Conservation (phyloP, 2,329 filamentous ascomycete genomes). For the Scolecobasidium constrictum region DNA sequence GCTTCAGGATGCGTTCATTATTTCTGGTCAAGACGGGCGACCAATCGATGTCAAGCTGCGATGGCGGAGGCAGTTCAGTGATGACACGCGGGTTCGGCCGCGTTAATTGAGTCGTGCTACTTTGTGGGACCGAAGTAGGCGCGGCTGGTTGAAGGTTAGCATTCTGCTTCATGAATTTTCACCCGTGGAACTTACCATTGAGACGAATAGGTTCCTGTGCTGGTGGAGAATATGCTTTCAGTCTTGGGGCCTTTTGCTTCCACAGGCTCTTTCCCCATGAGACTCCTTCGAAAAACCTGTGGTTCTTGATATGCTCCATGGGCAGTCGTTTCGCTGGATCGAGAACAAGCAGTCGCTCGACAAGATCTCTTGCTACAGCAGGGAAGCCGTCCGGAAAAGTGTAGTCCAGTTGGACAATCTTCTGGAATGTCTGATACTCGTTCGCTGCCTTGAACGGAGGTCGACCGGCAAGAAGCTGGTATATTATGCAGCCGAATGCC, state of each 20-base stretch:
- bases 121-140: conserved; percentile 10
- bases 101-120: conserved; percentile 15
- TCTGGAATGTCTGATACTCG: conserved; percentile 96
- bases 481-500: conserved; percentile 98
- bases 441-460: conserved; percentile 94
- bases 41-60: conserved; percentile 96
- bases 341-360: conserved; percentile 81
- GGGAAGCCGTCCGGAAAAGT: conserved; percentile 88
- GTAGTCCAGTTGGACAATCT: conserved; percentile 91
- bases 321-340: conserved; percentile 77
- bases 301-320: conserved; percentile 93
- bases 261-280: conserved; percentile 75
- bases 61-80: conserved; percentile 91
- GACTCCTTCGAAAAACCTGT: conserved; percentile 87
- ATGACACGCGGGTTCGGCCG: conserved; percentile 69
- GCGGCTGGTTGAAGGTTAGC: background rate
- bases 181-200: conserved; percentile 24
- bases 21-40: conserved; percentile 83
- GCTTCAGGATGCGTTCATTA: conserved; percentile 88
- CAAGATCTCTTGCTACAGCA: conserved; percentile 70
- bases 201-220: conserved; percentile 53
- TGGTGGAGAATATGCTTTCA: conserved; percentile 75
- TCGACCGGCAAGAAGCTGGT: conserved; percentile 87
- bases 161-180: background rate
- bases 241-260: conserved; percentile 77